Evolutionary conservation across 345 rosid species (phyloP).

Genomic region (Murraya paniculata): DNA sequence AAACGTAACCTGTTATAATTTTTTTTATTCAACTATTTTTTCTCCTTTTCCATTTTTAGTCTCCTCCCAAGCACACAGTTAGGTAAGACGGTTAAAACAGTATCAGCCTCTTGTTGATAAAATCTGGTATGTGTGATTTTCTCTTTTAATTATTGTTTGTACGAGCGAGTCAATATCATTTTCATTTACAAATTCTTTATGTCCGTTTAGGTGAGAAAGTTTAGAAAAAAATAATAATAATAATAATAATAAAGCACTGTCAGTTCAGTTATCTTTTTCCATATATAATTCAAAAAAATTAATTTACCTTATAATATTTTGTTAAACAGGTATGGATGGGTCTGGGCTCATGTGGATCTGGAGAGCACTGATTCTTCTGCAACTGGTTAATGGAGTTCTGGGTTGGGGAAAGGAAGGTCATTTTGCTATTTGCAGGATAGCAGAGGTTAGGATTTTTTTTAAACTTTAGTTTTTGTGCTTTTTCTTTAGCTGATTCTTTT

Average conservation of each 20-base stretch:
- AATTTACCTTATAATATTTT: background rate
- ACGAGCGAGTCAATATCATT: background rate
- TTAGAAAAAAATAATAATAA: no score
- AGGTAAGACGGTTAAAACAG: background rate
- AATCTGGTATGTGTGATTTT: background rate
- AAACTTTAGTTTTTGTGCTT: background rate
- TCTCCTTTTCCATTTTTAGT: no score
- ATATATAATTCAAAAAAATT: background rate
- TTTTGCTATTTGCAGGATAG: slow-evolving; percentile 70
- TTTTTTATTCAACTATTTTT: background rate
- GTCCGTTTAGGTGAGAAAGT: background rate
- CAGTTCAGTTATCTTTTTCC: background rate
- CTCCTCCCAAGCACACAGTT: background rate
- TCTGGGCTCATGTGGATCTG: slow-evolving; percentile 34
- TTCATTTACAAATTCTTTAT: background rate
- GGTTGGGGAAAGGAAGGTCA: slow-evolving; percentile 93
- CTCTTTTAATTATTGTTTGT: background rate
- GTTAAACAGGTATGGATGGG: slow-evolving; percentile 23
- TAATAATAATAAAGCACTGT: no score
- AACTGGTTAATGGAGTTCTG: slow-evolving; percentile 47
- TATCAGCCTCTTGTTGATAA: background rate
- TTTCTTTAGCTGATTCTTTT: background rate
- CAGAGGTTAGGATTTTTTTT: slow-evolving; percentile 50
- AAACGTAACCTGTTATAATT: background rate
- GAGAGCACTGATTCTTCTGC: slow-evolving; percentile 47